These are phyloP conservation scores for Colletotrichum nymphaeae DNA, from an alignment of 2,329 filamentous ascomycete genomes.

Conservation along the genomic window DNA sequence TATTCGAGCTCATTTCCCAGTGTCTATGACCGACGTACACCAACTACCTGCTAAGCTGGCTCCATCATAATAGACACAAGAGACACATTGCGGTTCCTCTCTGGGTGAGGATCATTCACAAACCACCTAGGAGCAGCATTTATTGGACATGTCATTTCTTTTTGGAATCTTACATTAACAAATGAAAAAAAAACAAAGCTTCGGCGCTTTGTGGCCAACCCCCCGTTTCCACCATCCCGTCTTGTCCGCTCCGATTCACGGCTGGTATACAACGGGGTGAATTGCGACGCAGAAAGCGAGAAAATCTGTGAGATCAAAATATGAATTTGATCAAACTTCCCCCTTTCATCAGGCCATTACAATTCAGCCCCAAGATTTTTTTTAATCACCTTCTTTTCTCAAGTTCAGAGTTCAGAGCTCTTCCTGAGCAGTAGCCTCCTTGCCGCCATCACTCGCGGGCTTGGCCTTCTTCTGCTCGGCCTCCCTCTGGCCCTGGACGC, in stretches of 20 bases:
- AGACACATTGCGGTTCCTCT: too few species aligned
- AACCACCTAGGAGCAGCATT: neutral
- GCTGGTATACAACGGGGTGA: constrained; percentile 4
- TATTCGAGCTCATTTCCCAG: neutral
- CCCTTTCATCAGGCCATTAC: neutral
- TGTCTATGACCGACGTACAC: too few species aligned
- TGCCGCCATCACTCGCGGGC: constrained; percentile 69
- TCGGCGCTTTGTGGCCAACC: neutral
- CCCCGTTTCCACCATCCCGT: too few species aligned
- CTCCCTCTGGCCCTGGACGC: constrained; percentile 70
- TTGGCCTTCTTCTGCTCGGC: constrained; percentile 66
- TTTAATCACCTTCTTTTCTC: too few species aligned
- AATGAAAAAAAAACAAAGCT: neutral
- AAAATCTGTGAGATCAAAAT: neutral
- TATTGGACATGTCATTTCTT: neutral
- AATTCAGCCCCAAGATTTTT: neutral
- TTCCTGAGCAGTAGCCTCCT: constrained; percentile 63
- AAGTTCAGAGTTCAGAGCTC: constrained; percentile 50
- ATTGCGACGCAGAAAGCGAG: neutral
- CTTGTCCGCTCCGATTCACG: neutral
- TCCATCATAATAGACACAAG: too few species aligned
- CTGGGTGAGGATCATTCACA: neutral
- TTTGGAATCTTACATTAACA: neutral
- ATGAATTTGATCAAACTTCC: neutral
- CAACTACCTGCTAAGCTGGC: too few species aligned